Conservation (phyloP, 164 flowering plant genomes). For the Saururus chinensis region DNA sequence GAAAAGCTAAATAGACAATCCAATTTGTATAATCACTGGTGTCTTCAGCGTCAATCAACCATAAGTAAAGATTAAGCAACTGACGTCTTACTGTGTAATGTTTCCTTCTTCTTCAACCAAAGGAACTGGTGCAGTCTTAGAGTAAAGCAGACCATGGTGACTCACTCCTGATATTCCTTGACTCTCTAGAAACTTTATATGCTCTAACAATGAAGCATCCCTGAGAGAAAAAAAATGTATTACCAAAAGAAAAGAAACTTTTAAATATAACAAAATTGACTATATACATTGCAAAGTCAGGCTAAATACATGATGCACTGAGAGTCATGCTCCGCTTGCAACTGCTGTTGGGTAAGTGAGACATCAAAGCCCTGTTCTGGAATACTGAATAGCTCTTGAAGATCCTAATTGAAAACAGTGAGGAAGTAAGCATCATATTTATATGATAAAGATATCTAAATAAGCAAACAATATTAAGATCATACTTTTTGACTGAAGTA, state of each 20-base stretch:
- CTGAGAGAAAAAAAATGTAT: slow-evolving; percentile 20
- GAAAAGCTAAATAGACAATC: too few species aligned
- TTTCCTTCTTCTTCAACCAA: slow-evolving; percentile 40
- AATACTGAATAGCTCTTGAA: slow-evolving; percentile 73
- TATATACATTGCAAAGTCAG: neutral
- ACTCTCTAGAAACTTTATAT: slow-evolving; percentile 58
- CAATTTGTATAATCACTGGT: too few species aligned
- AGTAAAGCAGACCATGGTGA: slow-evolving; percentile 87
- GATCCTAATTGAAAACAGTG: slow-evolving; percentile 40
- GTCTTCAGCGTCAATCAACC: neutral
- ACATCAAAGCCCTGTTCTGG: slow-evolving; percentile 90
- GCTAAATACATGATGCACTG: slow-evolving; percentile 49
- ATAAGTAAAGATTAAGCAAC: slow-evolving; percentile 22
- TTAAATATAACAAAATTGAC: neutral
- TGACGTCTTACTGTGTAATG: slow-evolving; percentile 9
- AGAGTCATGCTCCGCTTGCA: slow-evolving; percentile 77
- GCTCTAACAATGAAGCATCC: slow-evolving; percentile 49
- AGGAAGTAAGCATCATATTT: neutral
- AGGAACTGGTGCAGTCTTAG: slow-evolving; percentile 65
- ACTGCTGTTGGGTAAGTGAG: slow-evolving; percentile 83
- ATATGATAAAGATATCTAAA: too few species aligned
- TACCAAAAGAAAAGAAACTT: neutral
- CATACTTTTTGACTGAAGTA: slow-evolving; percentile 88
- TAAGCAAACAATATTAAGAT: neutral
- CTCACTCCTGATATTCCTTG: slow-evolving; percentile 91